Evolutionary conservation across 169 alveolate species (phyloP).

Genomic region (Cardiosporidium cionae): DNA sequence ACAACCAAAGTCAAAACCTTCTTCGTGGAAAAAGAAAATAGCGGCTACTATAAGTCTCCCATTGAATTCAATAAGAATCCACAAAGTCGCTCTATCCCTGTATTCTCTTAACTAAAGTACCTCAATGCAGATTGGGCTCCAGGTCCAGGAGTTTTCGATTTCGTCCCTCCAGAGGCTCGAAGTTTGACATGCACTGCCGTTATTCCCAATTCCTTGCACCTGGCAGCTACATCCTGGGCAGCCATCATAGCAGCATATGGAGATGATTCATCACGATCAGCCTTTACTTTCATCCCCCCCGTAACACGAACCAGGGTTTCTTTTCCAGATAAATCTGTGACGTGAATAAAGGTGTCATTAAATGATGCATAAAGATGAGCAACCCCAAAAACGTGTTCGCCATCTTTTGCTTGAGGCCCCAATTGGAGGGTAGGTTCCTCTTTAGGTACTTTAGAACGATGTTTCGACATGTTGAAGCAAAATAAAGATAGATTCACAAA

Average conservation of each 20-base stretch:
- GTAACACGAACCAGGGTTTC: slow-evolving; percentile 98
- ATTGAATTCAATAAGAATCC: too few relatives aligned
- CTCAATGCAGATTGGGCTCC: slow-evolving; percentile 98
- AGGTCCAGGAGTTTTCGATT: slow-evolving; percentile 98
- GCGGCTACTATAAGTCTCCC: too few relatives aligned
- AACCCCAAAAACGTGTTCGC: slow-evolving; percentile 93
- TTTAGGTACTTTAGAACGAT: background rate
- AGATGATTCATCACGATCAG: slow-evolving; percentile 99
- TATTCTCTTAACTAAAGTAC: slow-evolving; percentile 3
- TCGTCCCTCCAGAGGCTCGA: slow-evolving; percentile 96
- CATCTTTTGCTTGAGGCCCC: slow-evolving; percentile 77
- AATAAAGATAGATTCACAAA: too few relatives aligned
- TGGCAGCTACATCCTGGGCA: slow-evolving; percentile 96
- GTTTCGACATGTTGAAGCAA: too few relatives aligned
- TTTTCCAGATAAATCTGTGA: slow-evolving; percentile 97
- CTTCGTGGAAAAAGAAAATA: too few relatives aligned
- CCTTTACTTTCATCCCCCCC: slow-evolving; percentile 99
- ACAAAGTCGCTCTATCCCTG: too few relatives aligned
- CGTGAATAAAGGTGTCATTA: slow-evolving; percentile 99
- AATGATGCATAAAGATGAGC: slow-evolving; percentile 98
- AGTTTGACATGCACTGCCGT: slow-evolving; percentile 96
- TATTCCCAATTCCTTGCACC: slow-evolving; percentile 93
- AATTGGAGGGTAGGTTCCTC: background rate
- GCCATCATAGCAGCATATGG: slow-evolving; percentile 99
- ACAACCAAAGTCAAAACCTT: too few relatives aligned